Percentiles rank a stretch among this genome's conserved stretches.
Evolutionary conservation across 352 stramenopile genomes (phyloP).

Genomic region (Aphanomyces cochlioides): DNA sequence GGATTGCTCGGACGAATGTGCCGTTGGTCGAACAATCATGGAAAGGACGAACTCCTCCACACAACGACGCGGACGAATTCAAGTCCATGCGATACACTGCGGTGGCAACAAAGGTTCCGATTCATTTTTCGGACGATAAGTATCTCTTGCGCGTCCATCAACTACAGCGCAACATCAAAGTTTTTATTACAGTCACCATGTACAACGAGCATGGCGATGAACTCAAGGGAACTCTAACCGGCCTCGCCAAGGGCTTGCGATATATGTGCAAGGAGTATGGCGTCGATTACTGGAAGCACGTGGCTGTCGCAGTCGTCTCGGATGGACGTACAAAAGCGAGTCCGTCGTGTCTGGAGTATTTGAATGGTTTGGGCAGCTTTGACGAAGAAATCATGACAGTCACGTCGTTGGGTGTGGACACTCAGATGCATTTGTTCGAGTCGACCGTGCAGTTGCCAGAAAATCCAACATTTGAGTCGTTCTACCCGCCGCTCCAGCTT

Average conservation of each 20-base stretch:
- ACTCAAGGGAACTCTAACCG: slow-evolving; percentile 41
- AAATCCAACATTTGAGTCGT: slow-evolving; percentile 42
- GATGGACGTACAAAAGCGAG: slow-evolving; percentile 47
- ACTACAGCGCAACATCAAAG: slow-evolving; percentile 38
- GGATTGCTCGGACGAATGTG: slow-evolving; percentile 44
- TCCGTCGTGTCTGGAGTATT: slow-evolving; percentile 40
- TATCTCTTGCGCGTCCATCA: slow-evolving; percentile 43
- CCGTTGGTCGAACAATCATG: slow-evolving; percentile 45
- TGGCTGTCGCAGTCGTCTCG: slow-evolving; percentile 42
- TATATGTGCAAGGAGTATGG: slow-evolving; percentile 47
- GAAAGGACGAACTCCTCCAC: slow-evolving; percentile 35
- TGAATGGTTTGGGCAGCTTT: slow-evolving; percentile 41
- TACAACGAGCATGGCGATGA: slow-evolving; percentile 50
- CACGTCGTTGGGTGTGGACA: slow-evolving; percentile 42
- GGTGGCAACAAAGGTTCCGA: slow-evolving; percentile 45
- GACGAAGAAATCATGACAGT: slow-evolving; percentile 58
- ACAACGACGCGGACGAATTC: slow-evolving; percentile 40
- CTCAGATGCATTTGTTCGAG: slow-evolving; percentile 48
- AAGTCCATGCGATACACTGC: slow-evolving; percentile 48
- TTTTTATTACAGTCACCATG: slow-evolving; percentile 53
- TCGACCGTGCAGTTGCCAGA: slow-evolving; percentile 43
- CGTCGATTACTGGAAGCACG: slow-evolving; percentile 41
- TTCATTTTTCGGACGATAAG: slow-evolving; percentile 43
- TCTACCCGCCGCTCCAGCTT: slow-evolving; percentile 47
- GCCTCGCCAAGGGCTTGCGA: slow-evolving; percentile 41